Conservation (phyloP, 1,139 yeast species). For the Sugiyamaella grinbergsii region DNA sequence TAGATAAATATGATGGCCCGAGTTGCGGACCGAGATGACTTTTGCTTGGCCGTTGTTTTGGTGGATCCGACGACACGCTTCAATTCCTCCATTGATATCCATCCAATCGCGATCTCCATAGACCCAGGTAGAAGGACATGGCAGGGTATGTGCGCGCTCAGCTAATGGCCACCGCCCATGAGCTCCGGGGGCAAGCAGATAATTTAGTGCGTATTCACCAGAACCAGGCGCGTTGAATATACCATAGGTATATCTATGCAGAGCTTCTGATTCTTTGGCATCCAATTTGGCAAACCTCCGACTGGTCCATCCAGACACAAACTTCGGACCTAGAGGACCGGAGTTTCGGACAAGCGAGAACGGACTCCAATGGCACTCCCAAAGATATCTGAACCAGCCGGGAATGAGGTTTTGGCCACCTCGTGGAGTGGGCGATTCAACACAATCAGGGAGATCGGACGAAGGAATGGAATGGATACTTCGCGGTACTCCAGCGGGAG, state of each 20-base stretch:
- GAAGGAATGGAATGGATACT: conserved; percentile 38
- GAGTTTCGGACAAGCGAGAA: conserved; percentile 44
- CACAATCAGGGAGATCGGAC: conserved; percentile 23
- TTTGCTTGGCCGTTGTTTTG: conserved; percentile 40
- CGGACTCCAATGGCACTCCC: conserved; percentile 47
- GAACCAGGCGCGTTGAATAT: conserved; percentile 62
- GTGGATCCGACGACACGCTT: conserved; percentile 48
- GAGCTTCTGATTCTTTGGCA: conserved; percentile 34
- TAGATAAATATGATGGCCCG: conserved; percentile 80
- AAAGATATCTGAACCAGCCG: conserved; percentile 42
- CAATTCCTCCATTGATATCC: conserved; percentile 73
- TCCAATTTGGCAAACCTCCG: conserved; percentile 44
- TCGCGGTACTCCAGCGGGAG: conserved; percentile 82
- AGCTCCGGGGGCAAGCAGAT: conserved; percentile 71
- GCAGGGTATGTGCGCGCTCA: conserved; percentile 55
- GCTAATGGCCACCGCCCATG: conserved; percentile 74
- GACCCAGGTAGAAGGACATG: conserved; percentile 51
- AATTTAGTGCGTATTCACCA: conserved; percentile 66
- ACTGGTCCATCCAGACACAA: conserved; percentile 47
- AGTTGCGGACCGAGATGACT: conserved; percentile 52
- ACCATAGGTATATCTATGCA: conserved; percentile 62
- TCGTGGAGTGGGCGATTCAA: conserved; percentile 20
- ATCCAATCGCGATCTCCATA: conserved; percentile 89
- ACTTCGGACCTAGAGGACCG: conserved; percentile 47
- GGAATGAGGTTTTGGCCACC: conserved; percentile 23